These are phyloP conservation scores for Amphibolis antarctica DNA, from an alignment of 106 monocot genomes.

Conservation along the genomic window DNA sequence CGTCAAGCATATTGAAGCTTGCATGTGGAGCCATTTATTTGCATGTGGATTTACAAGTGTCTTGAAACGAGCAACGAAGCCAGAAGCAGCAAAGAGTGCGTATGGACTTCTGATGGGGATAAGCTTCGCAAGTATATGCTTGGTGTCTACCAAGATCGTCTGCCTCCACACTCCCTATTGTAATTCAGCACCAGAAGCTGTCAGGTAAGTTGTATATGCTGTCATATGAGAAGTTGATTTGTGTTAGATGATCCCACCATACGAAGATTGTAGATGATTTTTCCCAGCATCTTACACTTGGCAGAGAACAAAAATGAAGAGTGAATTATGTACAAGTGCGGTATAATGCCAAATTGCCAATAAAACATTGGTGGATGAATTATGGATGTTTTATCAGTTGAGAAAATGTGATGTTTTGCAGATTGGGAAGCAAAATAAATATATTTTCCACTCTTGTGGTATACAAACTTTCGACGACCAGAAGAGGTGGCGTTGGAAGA, in stretches of 20 bases:
- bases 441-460: too few relatives aligned
- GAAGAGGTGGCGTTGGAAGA: too few relatives aligned
- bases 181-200: conserved; percentile 96
- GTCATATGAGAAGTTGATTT: not conserved
- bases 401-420: too few relatives aligned
- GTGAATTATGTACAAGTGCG: too few relatives aligned
- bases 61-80: conserved; percentile 36
- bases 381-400: too few relatives aligned
- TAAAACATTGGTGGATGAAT: too few relatives aligned
- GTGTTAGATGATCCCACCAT: not conserved
- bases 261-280: too few relatives aligned
- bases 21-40: conserved; percentile 48
- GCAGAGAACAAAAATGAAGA: too few relatives aligned
- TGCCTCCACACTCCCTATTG: conserved; percentile 96
- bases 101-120: conserved; percentile 68
- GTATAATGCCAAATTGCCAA: too few relatives aligned
- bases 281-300: too few relatives aligned
- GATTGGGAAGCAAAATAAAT: too few relatives aligned
- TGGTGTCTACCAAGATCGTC: conserved; percentile 79
- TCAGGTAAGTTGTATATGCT: conserved; percentile 30
- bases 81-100: conserved; percentile 40
- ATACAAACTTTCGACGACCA: too few relatives aligned
- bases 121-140: conserved; percentile 60
- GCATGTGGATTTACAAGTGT: conserved; percentile 59
- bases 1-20: conserved; percentile 36